Conservation (phyloP, 371 early-diverging fungal species). For the Circinella umbellata region DNA sequence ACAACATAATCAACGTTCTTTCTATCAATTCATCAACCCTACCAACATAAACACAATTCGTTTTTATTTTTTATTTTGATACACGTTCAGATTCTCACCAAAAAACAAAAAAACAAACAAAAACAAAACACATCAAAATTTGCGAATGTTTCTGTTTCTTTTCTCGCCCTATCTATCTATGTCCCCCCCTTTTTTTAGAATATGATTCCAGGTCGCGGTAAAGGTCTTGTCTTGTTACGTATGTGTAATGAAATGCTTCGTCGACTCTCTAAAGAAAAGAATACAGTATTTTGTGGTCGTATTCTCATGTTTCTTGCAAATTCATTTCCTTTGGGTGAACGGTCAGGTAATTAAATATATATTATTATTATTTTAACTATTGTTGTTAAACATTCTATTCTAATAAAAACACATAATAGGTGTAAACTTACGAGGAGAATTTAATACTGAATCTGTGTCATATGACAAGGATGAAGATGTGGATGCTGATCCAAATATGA, state of each 20-base stretch:
- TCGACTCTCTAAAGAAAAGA: conserved; percentile 77
- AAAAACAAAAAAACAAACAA: too few species aligned
- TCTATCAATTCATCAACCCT: too few species aligned
- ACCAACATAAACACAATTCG: too few species aligned
- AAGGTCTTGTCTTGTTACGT: conserved; percentile 80
- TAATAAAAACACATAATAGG: conserved; percentile 31
- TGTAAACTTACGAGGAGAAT: conserved; percentile 84
- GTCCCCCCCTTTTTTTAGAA: conserved; percentile 38
- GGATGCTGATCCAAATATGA: conserved; percentile 42
- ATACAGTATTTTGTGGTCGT: conserved; percentile 83
- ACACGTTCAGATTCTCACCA: too few species aligned
- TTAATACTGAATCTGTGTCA: conserved; percentile 68
- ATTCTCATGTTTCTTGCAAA: conserved; percentile 82
- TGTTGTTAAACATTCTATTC: too few species aligned
- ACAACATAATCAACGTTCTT: too few species aligned
- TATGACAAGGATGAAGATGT: conserved; percentile 60
- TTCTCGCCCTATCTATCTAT: background rate
- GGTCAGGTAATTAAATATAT: conserved; percentile 51
- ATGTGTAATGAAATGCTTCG: conserved; percentile 85
- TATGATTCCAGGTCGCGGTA: conserved; percentile 76
- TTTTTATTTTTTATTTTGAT: too few species aligned
- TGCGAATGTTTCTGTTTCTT: background rate
- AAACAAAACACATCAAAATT: too few species aligned
- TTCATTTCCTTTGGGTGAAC: conserved; percentile 80
- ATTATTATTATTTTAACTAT: too few species aligned